phyloP scores from a whole-genome alignment of 257 asterid genomes.

The Cynanchum wilfordii region DNA sequence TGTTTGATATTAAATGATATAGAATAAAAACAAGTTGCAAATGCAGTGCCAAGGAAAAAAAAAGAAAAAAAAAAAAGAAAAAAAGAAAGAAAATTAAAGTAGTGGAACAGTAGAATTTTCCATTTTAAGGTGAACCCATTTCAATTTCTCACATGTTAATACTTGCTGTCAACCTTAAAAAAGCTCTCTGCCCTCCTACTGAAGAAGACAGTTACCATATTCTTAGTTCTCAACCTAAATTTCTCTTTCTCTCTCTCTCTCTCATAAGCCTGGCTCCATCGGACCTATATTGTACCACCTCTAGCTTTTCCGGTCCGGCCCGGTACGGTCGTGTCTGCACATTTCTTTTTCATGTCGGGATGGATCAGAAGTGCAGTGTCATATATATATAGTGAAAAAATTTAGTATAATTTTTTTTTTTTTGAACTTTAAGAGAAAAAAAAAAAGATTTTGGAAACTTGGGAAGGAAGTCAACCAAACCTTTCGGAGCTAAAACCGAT shows the following conservation, averaged over 20 bases:
- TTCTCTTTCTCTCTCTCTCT: neutral
- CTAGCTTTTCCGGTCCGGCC: too few relatives aligned
- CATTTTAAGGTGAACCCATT: constrained; percentile 37
- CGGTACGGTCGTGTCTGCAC: neutral
- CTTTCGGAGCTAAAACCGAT: too few relatives aligned
- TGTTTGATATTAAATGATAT: neutral
- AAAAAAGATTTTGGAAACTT: too few relatives aligned
- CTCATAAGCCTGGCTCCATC: neutral
- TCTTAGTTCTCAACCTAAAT: constrained; percentile 2
- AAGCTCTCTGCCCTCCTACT: constrained; percentile 28
- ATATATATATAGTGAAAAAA: too few relatives aligned
- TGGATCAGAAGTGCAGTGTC: too few relatives aligned
- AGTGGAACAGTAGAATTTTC: constrained; percentile 26
- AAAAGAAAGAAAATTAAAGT: neutral
- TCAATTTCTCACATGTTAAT: constrained; percentile 47
- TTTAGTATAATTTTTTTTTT: too few relatives aligned
- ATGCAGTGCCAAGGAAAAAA: constrained; percentile 22
- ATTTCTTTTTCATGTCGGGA: neutral
- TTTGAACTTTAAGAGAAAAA: too few relatives aligned
- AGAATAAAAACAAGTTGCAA: constrained; percentile 32
- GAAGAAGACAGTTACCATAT: constrained; percentile 54
- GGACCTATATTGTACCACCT: neutral
- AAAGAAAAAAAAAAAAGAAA: too few relatives aligned
- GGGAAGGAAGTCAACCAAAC: too few relatives aligned
- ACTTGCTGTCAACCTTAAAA: constrained; percentile 37